Percentiles rank a stretch among this genome's conserved stretches.
phyloP scores from a whole-genome alignment of 2,329 filamentous ascomycete species.

The Cadophora luteo-olivacea region DNA sequence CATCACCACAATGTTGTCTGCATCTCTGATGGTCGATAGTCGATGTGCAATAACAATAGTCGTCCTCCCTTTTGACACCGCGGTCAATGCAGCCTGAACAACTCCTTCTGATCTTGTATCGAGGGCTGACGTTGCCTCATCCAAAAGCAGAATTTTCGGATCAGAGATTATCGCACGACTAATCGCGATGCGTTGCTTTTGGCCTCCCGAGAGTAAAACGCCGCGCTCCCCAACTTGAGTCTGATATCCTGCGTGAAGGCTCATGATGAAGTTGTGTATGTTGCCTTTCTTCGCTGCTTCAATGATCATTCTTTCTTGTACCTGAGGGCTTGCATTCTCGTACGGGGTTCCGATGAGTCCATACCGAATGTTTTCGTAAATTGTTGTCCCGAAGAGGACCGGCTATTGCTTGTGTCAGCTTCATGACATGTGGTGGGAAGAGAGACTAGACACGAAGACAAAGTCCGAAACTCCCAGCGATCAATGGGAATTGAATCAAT shows the following conservation, averaged over 20 bases:
- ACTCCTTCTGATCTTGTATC: conserved; percentile 53
- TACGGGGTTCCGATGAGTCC: conserved; percentile 55
- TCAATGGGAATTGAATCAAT: not conserved
- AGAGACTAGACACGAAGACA: not conserved
- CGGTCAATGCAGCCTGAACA: conserved; percentile 59
- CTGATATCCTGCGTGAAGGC: conserved; percentile 56
- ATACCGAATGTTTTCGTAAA: conserved; percentile 61
- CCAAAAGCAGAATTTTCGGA: conserved; percentile 70
- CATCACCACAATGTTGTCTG: conserved; percentile 80
- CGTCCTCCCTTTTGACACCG: conserved; percentile 60
- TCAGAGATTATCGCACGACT: conserved; percentile 72
- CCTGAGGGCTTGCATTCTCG: conserved; percentile 53
- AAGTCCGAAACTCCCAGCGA: not conserved
- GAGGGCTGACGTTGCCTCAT: conserved; percentile 61
- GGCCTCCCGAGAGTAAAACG: conserved; percentile 67
- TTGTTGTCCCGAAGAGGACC: conserved; percentile 60
- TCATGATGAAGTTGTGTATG: conserved; percentile 51
- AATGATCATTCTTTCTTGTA: conserved; percentile 55
- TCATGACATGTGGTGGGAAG: not conserved
- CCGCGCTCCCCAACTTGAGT: conserved; percentile 46
- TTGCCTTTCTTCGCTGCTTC: conserved; percentile 52
- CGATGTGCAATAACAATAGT: conserved; percentile 69
- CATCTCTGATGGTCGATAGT: conserved; percentile 75
- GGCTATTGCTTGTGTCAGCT: conserved; percentile 49
- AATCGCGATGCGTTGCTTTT: conserved; percentile 78